These are phyloP conservation scores for Microsporum canis DNA, from an alignment of 2,329 filamentous ascomycete species.

Conservation along the genomic window DNA sequence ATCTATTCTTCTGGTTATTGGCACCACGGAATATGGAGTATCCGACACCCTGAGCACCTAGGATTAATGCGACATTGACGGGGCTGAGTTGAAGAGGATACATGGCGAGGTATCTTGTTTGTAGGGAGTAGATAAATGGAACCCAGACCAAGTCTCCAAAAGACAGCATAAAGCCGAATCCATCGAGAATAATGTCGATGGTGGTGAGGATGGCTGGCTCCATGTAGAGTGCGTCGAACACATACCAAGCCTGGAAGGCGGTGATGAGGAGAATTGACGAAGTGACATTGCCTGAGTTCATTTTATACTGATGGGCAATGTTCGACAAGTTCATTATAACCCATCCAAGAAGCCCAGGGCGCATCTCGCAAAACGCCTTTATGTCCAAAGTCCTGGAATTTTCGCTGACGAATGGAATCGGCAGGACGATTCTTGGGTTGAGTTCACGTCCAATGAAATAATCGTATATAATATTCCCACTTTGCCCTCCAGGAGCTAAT, in stretches of 20 bases:
- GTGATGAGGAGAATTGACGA: constrained; percentile 77
- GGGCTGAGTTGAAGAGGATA: constrained; percentile 68
- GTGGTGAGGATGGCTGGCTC: constrained; percentile 83
- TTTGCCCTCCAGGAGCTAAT: constrained; percentile 68
- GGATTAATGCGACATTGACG: constrained; percentile 52
- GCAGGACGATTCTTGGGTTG: constrained; percentile 62
- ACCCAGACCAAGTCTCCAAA: constrained; percentile 92
- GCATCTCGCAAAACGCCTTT: constrained; percentile 78
- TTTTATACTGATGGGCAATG: constrained; percentile 73
- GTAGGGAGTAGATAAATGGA: constrained; percentile 75
- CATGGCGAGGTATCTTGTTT: constrained; percentile 70
- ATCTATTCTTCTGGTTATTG: constrained; percentile 90
- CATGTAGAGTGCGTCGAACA: constrained; percentile 75
- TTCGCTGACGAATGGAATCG: constrained; percentile 61
- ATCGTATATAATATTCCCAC: constrained; percentile 79
- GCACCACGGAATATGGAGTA: constrained; percentile 84
- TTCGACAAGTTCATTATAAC: constrained; percentile 75
- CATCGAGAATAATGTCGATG: constrained; percentile 87
- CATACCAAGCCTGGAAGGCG: constrained; percentile 66
- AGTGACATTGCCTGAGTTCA: constrained; percentile 66
- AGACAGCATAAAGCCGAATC: constrained; percentile 87
- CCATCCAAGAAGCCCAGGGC: constrained; percentile 87
- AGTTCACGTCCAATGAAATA: constrained; percentile 95
- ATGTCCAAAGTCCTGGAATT: constrained; percentile 60
- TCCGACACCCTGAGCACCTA: constrained; percentile 56